Base-by-base conservation (phyloP, 2,329 filamentous ascomycete species). In the Pseudogymnoascus sp. region DNA sequence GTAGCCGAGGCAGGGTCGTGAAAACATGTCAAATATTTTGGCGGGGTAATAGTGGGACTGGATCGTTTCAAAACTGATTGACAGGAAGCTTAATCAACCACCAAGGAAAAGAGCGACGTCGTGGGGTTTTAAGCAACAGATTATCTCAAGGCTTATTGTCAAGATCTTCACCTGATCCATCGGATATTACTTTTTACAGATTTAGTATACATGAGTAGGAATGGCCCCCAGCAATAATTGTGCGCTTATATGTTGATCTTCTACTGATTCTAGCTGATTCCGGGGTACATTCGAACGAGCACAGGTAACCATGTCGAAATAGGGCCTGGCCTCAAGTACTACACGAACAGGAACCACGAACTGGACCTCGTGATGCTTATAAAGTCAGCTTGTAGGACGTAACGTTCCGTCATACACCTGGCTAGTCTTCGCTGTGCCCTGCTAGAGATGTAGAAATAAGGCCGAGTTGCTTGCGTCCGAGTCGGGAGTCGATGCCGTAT, bases 151-250 rank as follows among this genome's bases (percentile, higher is more conserved):
- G 11, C 37, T 25, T 59, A 57, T 57, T 35, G 22, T 58, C 58
- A 60, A 58, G 33, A 57, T 62, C 43, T 63, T 64, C 59, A 62
- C 60, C 57, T 28, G 36, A 59, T 60, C 30, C 61, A 18, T 57
- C 61, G 47, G 47, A 60, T 4, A 54, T 62, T 38, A 61, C 58
- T 61, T 38, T 63, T 43, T 54, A 39, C 33, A 20, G 36, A 43
- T 60, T 12, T 22, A 43, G 20, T 37, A 11, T 20, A 37, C 33
- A 47, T 33, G 20, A 38, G 36, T 14, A 18, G 35, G 47, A 59
- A 62, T 62, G 63, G 61, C 47, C 60, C 61, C 64, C 57, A 65
- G 63, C 64, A 61, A 60, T 63, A 58, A 28, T 37, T 28, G n/a
- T 47, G 41, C 41, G 25, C 22, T n/a, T 22, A 22, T 25, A 7